These are phyloP conservation scores for Penicillium daleae DNA, from an alignment of 495 filamentous ascomycete genomes.

Conservation along the genomic window DNA sequence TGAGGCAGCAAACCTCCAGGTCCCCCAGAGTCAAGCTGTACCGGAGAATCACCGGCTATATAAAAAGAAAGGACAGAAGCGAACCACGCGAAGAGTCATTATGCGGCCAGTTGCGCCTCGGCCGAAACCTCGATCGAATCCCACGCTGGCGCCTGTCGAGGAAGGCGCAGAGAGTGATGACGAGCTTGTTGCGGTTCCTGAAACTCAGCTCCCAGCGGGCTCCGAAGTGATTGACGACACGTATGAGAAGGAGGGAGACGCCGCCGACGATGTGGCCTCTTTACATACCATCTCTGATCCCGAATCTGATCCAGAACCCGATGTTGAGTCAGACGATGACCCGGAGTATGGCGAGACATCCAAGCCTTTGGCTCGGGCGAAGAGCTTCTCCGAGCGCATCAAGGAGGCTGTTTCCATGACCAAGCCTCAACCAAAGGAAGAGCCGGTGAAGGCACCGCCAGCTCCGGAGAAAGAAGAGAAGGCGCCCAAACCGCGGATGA, in stretches of 20 bases:
- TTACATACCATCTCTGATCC: constrained; percentile 41
- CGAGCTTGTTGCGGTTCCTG: constrained; percentile 37
- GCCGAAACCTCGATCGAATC: constrained; percentile 34
- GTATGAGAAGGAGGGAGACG: constrained; percentile 22
- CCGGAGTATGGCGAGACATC: constrained; percentile 37
- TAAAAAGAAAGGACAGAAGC: constrained; percentile 94
- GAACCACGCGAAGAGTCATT: constrained; percentile 76
- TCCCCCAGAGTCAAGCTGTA: constrained; percentile 65
- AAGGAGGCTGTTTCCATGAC: constrained; percentile 44
- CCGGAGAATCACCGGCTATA: constrained; percentile 63
- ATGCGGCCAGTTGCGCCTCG: constrained; percentile 63
- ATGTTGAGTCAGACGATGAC: constrained; percentile 29
- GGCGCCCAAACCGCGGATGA: constrained; percentile 64
- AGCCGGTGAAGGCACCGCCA: constrained; percentile 31
- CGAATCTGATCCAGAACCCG: constrained; percentile 34
- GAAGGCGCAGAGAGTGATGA: constrained; percentile 34
- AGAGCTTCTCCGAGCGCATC: constrained; percentile 51
- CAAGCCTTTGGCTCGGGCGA: constrained; percentile 29
- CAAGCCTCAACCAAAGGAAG: constrained; percentile 36
- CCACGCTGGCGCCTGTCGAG: constrained; percentile 30
- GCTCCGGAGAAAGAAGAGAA: constrained; percentile 41
- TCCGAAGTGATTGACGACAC: constrained; percentile 10
- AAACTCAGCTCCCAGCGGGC: constrained; percentile 34
- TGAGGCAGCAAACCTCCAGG: constrained; percentile 45
- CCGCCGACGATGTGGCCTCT: constrained; percentile 30